phyloP scores from a whole-genome alignment of 345 rosid species.

The Euclidium syriacum region DNA sequence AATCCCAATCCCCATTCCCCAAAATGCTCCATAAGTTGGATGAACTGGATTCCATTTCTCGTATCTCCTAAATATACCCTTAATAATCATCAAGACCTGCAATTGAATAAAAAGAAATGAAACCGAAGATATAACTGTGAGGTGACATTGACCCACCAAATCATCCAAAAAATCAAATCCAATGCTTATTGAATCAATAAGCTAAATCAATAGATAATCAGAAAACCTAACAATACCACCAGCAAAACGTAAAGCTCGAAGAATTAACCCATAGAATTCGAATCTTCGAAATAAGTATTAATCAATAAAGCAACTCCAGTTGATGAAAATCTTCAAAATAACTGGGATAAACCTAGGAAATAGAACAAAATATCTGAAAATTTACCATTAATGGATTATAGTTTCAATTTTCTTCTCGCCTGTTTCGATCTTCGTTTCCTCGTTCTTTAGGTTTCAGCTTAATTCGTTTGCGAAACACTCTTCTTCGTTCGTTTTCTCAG shows the following conservation, averaged over 20 bases:
- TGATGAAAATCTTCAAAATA: not conserved
- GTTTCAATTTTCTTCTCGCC: not conserved
- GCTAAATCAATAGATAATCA: not conserved
- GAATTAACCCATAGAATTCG: not conserved
- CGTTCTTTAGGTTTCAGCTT: not conserved
- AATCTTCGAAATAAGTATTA: not conserved
- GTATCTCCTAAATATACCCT: constrained; percentile 72
- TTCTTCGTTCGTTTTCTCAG: not conserved
- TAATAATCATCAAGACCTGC: constrained; percentile 66
- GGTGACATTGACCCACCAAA: not conserved
- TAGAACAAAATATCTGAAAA: not conserved
- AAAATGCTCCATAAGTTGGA: constrained; percentile 82
- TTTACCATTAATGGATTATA: not conserved
- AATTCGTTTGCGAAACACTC: not conserved
- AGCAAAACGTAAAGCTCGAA: not conserved
- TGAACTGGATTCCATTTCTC: constrained; percentile 92
- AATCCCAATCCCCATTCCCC: constrained; percentile 92
- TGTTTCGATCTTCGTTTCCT: not conserved
- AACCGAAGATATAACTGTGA: not conserved
- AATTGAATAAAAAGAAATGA: not conserved
- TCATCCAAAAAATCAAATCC: not conserved
- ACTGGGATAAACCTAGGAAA: not conserved
- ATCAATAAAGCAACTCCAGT: not conserved
- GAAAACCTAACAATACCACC: not conserved
- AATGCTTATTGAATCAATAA: not conserved